phyloP scores from a whole-genome alignment of 2,329 filamentous ascomycete species.

The Ophiostoma ulmi region DNA sequence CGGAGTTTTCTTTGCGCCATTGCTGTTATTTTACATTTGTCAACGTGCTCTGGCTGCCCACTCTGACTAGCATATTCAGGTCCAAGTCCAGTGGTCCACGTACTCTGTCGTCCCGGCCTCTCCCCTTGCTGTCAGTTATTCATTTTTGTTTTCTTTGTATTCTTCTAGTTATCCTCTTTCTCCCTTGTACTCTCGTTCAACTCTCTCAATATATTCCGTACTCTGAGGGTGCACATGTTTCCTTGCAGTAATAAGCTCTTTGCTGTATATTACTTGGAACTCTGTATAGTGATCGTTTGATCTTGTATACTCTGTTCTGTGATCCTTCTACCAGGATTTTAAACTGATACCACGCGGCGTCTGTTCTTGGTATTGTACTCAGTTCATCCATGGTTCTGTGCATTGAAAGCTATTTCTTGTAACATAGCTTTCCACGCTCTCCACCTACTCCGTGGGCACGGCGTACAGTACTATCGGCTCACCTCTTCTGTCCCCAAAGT shows the following conservation, averaged over 20 bases:
- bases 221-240: no score
- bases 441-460: no score
- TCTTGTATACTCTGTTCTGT: neutral
- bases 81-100: neutral
- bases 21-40: neutral
- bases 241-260: neutral
- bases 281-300: neutral
- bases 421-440: no score
- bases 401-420: no score
- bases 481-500: neutral
- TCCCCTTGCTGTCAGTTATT: neutral
- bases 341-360: neutral
- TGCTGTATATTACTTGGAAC: neutral
- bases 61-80: neutral
- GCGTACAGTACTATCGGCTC: neutral
- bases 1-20: no score
- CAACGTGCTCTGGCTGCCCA: slow-evolving; percentile 1
- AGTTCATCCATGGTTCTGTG: no score
- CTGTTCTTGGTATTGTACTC: neutral
- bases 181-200: neutral
- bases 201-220: no score
- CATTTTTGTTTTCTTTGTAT: neutral
- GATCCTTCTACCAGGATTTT: neutral
- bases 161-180: no score
- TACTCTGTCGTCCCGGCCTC: neutral